These are phyloP conservation scores for Penicillium thymicola DNA, from an alignment of 2,329 filamentous ascomycete species.

Conservation along the genomic window DNA sequence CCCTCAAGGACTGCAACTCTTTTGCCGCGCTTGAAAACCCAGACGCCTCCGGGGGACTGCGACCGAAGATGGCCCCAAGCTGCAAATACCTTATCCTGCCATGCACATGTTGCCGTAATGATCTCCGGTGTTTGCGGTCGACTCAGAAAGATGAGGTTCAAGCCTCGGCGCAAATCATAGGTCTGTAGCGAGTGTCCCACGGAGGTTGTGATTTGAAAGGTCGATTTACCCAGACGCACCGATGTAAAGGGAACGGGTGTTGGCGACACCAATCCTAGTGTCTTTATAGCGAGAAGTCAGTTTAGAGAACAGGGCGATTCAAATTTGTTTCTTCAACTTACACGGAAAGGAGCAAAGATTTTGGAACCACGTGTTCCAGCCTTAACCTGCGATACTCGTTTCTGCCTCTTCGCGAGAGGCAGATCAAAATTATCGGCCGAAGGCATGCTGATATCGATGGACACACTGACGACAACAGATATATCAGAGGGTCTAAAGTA, in stretches of 20 bases:
- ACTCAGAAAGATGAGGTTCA: conserved; percentile 91
- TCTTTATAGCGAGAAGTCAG: conserved; percentile 53
- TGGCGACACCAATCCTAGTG: conserved; percentile 87
- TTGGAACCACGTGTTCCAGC: conserved; percentile 58
- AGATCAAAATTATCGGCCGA: conserved; percentile 53
- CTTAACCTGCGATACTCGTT: conserved; percentile 47
- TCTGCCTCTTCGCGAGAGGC: conserved; percentile 74
- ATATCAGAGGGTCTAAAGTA: not conserved
- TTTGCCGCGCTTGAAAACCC: conserved; percentile 89
- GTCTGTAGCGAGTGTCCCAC: conserved; percentile 88
- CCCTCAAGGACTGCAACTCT: conserved; percentile 72
- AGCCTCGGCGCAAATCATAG: conserved; percentile 84
- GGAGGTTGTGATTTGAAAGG: conserved; percentile 95
- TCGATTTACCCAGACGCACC: conserved; percentile 84
- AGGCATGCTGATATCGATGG: conserved; percentile 41
- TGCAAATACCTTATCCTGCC: conserved; percentile 83
- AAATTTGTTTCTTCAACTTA: conserved; percentile 47
- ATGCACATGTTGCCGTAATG: conserved; percentile 83
- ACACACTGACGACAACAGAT: not conserved
- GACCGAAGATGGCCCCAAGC: conserved; percentile 69
- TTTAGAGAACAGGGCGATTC: not conserved
- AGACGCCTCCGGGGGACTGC: conserved; percentile 61
- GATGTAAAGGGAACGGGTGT: conserved; percentile 87
- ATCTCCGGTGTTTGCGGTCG: conserved; percentile 79
- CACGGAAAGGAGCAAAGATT: conserved; percentile 91